phyloP scores from a whole-genome alignment of 305 asterid genomes.

The Fraxinus nigra region DNA sequence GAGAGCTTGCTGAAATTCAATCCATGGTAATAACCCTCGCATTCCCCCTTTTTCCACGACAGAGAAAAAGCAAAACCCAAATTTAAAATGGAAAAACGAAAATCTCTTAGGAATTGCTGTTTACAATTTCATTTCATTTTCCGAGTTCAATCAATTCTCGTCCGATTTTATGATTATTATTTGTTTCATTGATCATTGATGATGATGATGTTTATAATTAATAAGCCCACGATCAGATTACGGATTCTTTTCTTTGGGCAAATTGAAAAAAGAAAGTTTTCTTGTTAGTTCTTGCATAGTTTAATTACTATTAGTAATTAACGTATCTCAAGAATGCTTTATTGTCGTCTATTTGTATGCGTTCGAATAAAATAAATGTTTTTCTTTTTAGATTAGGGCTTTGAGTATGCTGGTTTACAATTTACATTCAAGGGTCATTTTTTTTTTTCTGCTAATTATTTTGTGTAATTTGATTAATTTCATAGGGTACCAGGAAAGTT shows the following conservation, averaged over 20 bases:
- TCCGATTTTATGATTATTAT: not conserved
- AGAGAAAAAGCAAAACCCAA: not conserved
- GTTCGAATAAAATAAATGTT: not conserved
- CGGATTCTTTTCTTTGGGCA: not conserved
- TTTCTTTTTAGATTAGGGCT: not conserved
- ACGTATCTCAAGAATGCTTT: not conserved
- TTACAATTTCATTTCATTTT: not conserved
- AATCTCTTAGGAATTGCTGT: not conserved
- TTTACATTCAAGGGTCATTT: not conserved
- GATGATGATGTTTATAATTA: not conserved
- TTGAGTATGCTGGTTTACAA: not conserved
- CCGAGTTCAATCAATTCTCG: not conserved
- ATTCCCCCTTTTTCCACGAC: not conserved
- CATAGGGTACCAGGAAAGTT: conserved; percentile 39
- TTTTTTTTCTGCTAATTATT: not conserved
- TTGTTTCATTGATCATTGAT: not conserved
- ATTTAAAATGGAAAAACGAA: not conserved
- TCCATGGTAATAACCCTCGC: conserved; percentile 26
- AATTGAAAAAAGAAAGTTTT: not conserved
- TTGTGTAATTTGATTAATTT: not conserved
- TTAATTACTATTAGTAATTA: not conserved
- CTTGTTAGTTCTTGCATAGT: not conserved
- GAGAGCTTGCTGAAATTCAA: conserved; percentile 36
- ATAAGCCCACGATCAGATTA: not conserved
- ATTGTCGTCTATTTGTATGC: not conserved